Percentiles rank a stretch among this genome's conserved stretches.
Conservation (phyloP, 768 basidiomycete genomes). For the Tulasnella sp. region DNA sequence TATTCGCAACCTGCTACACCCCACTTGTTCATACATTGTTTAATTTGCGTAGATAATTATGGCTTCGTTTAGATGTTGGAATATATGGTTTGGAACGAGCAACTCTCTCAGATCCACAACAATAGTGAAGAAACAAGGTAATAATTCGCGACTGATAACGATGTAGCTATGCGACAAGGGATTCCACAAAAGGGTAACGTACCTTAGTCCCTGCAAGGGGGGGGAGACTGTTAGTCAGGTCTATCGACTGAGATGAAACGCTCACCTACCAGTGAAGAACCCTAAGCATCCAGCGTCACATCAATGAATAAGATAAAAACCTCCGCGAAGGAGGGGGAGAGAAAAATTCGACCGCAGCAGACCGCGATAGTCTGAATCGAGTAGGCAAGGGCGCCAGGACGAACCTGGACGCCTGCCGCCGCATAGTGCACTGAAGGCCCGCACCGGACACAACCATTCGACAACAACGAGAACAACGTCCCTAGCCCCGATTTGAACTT, state of each 20-base stretch:
- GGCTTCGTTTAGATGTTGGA: not conserved
- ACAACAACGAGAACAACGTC: not conserved
- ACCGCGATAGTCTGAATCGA: conserved; percentile 17
- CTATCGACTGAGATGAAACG: not conserved
- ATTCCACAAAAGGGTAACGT: not conserved
- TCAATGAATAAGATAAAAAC: not conserved
- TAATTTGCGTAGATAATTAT: not conserved
- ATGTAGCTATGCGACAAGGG: not conserved
- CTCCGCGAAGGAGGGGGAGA: conserved; percentile 5
- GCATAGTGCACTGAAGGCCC: conserved; percentile 6
- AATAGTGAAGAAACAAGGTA: not conserved
- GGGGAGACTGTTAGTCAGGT: not conserved
- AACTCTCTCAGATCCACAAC: not conserved
- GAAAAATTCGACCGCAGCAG: conserved; percentile 12
- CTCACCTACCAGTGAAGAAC: not conserved
- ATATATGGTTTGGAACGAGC: not conserved
- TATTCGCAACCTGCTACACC: not conserved
- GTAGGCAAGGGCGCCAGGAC: conserved; percentile 2
- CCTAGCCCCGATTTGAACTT: not conserved
- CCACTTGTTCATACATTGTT: not conserved
- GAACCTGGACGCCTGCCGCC: not conserved
- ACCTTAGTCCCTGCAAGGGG: not conserved
- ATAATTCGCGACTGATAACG: not conserved
- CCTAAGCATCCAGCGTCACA: not conserved
- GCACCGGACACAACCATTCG: not conserved